Conservation (phyloP, 106 monocot species). For the Phalaenopsis aphrodite region DNA sequence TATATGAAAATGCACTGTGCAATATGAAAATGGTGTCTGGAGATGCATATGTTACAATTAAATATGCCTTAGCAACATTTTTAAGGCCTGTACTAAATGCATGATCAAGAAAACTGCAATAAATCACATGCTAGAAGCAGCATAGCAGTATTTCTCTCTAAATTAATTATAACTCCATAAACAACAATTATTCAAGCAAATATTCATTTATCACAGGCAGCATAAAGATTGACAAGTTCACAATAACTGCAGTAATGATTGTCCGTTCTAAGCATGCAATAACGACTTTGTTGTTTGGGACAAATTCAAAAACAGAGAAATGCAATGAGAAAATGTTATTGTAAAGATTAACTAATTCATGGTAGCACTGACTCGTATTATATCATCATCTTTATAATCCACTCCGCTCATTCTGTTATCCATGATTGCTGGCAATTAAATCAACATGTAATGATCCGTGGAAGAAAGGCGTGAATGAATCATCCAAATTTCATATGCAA, state of each 20-base stretch:
- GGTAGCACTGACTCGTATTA: conserved; percentile 50
- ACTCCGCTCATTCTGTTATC: conserved; percentile 76
- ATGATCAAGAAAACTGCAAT: not conserved
- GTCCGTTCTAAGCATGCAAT: not conserved
- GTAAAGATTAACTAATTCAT: not conserved
- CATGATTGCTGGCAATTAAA: conserved; percentile 74
- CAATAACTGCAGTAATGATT: not conserved
- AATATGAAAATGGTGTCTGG: not conserved
- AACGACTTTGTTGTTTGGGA: not conserved
- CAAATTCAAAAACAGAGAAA: not conserved
- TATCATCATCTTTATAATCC: conserved; percentile 87
- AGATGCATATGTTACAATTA: not conserved
- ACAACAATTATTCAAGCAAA: not conserved
- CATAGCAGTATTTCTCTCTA: not conserved
- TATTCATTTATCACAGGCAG: not conserved
- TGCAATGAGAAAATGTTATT: not conserved
- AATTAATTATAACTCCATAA: not conserved
- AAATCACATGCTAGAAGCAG: not conserved
- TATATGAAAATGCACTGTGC: not conserved
- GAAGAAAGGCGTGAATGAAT: conserved; percentile 15
- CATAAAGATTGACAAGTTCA: not conserved
- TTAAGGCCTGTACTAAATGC: not conserved
- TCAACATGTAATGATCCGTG: conserved; percentile 24
- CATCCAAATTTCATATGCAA: conserved; percentile 11
- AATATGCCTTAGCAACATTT: not conserved